A percentile compares a stretch with the other conserved stretches of the same genome.
phyloP scores from a whole-genome alignment of 2,329 filamentous ascomycete species.

The Aspergillus brunneoviolaceus region DNA sequence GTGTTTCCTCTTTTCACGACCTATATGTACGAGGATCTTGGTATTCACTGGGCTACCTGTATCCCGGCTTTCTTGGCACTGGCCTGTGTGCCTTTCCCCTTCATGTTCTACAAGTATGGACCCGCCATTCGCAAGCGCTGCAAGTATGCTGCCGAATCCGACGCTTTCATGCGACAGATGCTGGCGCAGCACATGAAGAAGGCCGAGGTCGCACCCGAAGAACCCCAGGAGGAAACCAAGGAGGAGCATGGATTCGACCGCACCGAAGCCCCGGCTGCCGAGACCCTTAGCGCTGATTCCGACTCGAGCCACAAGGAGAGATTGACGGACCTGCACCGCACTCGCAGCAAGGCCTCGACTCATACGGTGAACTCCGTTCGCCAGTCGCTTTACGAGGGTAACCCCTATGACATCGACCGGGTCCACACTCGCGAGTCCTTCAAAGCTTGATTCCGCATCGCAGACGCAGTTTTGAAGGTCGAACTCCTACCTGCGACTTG shows the following conservation, averaged over 20 bases:
- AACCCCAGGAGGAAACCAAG: constrained; percentile 16
- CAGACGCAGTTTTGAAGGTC: background rate
- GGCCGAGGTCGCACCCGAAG: constrained; percentile 15
- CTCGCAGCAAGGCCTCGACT: constrained; percentile 30
- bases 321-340: constrained; percentile 21
- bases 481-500: background rate
- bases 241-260: constrained; percentile 31
- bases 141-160: constrained; percentile 41
- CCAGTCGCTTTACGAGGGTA: constrained; percentile 42
- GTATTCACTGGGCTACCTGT: constrained; percentile 50
- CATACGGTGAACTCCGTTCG: constrained; percentile 24
- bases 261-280: constrained; percentile 33
- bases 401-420: constrained; percentile 46
- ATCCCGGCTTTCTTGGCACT: constrained; percentile 49
- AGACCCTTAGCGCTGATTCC: constrained; percentile 25
- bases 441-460: constrained; percentile 17
- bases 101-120: constrained; percentile 47
- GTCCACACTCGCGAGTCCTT: constrained; percentile 44
- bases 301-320: constrained; percentile 23
- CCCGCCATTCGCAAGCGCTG: constrained; percentile 40
- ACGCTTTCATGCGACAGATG: constrained; percentile 39
- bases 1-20: constrained; percentile 51
- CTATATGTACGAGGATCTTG: constrained; percentile 46
- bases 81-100: constrained; percentile 46
- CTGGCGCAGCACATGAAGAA: constrained; percentile 25